Conservation (phyloP, 2,329 filamentous ascomycete species). For the Aspergillus melleus region DNA sequence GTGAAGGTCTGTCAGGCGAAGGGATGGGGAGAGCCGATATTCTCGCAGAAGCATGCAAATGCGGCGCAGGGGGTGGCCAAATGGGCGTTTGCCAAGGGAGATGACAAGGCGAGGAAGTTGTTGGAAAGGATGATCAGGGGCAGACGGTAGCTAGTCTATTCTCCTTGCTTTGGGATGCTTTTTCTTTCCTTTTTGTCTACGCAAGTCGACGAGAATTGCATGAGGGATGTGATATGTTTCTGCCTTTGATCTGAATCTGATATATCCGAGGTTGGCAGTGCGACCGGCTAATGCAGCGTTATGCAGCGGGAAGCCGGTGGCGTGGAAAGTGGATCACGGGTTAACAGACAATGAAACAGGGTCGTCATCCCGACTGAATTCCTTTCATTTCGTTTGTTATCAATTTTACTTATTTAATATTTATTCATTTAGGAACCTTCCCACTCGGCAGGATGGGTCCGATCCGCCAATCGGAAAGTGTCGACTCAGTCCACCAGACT, state of each 20-base stretch:
- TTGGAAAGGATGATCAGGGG: conserved; percentile 40
- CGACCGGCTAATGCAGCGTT: background rate
- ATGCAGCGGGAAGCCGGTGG: background rate
- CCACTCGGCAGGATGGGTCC: background rate
- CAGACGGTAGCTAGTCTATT: background rate
- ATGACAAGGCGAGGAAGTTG: conserved; percentile 44
- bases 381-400: too few species aligned
- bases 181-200: too few species aligned
- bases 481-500: background rate
- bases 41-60: conserved; percentile 78
- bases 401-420: too few species aligned
- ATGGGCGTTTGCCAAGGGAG: conserved; percentile 57
- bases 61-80: conserved; percentile 61
- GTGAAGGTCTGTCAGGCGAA: conserved; percentile 66
- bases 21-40: conserved; percentile 68
- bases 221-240: background rate
- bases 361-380: too few species aligned
- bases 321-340: background rate
- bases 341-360: too few species aligned
- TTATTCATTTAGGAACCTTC: background rate
- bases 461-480: background rate
- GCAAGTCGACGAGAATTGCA: background rate
- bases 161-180: background rate
- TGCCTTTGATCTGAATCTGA: background rate
- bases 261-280: background rate